Evolutionary conservation across 2,329 filamentous ascomycete species (phyloP).

Genomic region (Rosellinia necatrix): DNA sequence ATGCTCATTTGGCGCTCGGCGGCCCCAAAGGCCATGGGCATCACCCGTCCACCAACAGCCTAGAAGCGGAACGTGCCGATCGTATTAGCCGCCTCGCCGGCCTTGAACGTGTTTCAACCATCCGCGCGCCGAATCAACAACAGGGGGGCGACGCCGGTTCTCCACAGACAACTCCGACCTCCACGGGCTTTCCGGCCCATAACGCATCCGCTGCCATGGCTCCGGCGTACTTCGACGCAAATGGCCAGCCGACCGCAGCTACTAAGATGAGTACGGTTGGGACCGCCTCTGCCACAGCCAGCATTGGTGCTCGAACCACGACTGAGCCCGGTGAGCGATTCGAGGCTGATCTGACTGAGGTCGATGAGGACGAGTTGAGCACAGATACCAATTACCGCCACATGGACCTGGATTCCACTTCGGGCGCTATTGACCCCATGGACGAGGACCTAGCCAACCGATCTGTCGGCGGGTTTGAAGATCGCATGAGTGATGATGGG

Average conservation of each 20-base stretch:
- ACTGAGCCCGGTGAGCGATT: slow-evolving; percentile 60
- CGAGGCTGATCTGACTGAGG: slow-evolving; percentile 60
- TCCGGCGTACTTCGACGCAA: slow-evolving; percentile 80
- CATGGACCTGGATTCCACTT: slow-evolving; percentile 58
- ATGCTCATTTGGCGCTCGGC: slow-evolving; percentile 63
- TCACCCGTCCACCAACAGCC: slow-evolving; percentile 69
- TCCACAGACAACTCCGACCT: slow-evolving; percentile 57
- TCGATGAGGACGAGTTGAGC: slow-evolving; percentile 70
- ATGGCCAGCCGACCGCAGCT: slow-evolving; percentile 67
- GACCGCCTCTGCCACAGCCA: slow-evolving; percentile 85
- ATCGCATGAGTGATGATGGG: slow-evolving; percentile 84
- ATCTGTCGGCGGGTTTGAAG: slow-evolving; percentile 59
- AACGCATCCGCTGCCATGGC: slow-evolving; percentile 49
- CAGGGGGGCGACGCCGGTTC: slow-evolving; percentile 45
- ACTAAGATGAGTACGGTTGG: slow-evolving; percentile 90
- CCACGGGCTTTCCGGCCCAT: slow-evolving; percentile 50
- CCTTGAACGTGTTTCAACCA: slow-evolving; percentile 84
- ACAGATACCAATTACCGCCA: slow-evolving; percentile 64
- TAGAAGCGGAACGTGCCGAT: slow-evolving; percentile 90
- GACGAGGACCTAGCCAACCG: slow-evolving; percentile 50
- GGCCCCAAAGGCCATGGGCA: slow-evolving; percentile 60
- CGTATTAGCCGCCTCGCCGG: slow-evolving; percentile 93
- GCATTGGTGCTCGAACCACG: slow-evolving; percentile 64
- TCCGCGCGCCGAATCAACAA: slow-evolving; percentile 56
- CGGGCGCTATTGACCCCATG: slow-evolving; percentile 39